Conservation (phyloP, 2,329 filamentous ascomycete genomes). For the Epichloe brachyelytri region DNA sequence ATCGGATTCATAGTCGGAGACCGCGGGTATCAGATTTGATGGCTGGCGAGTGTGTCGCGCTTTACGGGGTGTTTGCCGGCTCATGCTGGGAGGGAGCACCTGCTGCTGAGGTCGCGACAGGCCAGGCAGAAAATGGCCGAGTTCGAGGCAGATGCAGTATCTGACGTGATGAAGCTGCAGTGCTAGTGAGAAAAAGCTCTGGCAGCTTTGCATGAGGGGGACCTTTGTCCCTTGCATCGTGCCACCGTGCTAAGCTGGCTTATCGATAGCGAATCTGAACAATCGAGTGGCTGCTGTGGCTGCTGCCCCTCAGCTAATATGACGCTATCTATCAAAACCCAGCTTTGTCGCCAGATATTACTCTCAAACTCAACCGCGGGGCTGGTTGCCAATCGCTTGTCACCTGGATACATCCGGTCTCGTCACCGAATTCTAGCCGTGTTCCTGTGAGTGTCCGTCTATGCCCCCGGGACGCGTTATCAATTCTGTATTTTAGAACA, state of each 20-base stretch:
- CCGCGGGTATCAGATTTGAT: slow-evolving; percentile 25
- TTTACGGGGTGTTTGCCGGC: slow-evolving; percentile 28
- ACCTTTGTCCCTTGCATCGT: not conserved
- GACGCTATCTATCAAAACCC: not conserved
- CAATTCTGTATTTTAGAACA: not conserved
- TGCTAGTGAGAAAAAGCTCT: too few species aligned
- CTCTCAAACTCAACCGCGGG: too few species aligned
- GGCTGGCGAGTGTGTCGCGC: slow-evolving; percentile 28
- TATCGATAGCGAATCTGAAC: not conserved
- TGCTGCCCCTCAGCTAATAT: too few species aligned
- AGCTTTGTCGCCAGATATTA: too few species aligned
- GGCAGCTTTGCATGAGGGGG: too few species aligned
- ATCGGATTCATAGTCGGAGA: slow-evolving; percentile 56
- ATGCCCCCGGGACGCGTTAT: not conserved
- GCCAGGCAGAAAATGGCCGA: not conserved
- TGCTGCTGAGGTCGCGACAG: not conserved
- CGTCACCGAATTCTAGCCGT: not conserved
- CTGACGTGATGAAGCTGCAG: too few species aligned
- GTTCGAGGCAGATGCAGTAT: too few species aligned
- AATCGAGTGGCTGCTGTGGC: too few species aligned
- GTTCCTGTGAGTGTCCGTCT: not conserved
- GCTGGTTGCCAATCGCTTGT: not conserved
- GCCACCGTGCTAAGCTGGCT: not conserved
- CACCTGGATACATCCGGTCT: not conserved
- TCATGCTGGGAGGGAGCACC: slow-evolving; percentile 22